These are phyloP conservation scores for Chytridium lagenaria DNA, from an alignment of 371 early-diverging fungal genomes.

Conservation along the genomic window DNA sequence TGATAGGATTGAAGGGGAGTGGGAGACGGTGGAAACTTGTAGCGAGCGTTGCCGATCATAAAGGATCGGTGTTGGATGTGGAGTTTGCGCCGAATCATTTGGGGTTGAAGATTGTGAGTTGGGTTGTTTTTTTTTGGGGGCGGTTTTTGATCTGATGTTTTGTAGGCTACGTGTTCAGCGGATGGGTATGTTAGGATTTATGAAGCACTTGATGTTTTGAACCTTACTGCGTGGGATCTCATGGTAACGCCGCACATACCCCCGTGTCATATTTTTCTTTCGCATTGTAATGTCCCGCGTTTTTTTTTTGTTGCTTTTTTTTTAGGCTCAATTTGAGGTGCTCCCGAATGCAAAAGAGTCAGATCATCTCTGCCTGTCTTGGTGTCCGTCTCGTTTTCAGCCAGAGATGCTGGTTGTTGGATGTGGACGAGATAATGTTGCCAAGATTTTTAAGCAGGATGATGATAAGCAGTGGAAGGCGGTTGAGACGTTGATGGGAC, in stretches of 20 bases:
- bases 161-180: slow-evolving; percentile 79
- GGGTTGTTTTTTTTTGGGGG: not conserved
- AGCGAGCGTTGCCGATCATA: slow-evolving; percentile 73
- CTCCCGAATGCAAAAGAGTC: slow-evolving; percentile 35
- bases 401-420: slow-evolving; percentile 88
- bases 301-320: not conserved
- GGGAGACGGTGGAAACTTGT: slow-evolving; percentile 72
- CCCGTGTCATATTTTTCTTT: not conserved
- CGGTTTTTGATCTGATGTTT: slow-evolving; percentile 17
- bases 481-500: slow-evolving; percentile 68
- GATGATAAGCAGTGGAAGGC: slow-evolving; percentile 69
- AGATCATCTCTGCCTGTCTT: slow-evolving; percentile 73
- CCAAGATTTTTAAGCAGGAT: slow-evolving; percentile 56
- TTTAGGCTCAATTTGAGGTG: slow-evolving; percentile 44
- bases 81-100: slow-evolving; percentile 85
- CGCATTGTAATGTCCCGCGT: not conserved
- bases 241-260: slow-evolving; percentile 51
- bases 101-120: slow-evolving; percentile 72
- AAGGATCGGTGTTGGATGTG: slow-evolving; percentile 82
- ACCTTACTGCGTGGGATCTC: slow-evolving; percentile 81
- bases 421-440: slow-evolving; percentile 80
- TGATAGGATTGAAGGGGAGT: slow-evolving; percentile 47
- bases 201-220: slow-evolving; percentile 85
- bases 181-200: slow-evolving; percentile 91
- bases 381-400: slow-evolving; percentile 85